Conservation (phyloP, 2,329 filamentous ascomycete genomes). For the Myriosclerotinia curreyana region DNA sequence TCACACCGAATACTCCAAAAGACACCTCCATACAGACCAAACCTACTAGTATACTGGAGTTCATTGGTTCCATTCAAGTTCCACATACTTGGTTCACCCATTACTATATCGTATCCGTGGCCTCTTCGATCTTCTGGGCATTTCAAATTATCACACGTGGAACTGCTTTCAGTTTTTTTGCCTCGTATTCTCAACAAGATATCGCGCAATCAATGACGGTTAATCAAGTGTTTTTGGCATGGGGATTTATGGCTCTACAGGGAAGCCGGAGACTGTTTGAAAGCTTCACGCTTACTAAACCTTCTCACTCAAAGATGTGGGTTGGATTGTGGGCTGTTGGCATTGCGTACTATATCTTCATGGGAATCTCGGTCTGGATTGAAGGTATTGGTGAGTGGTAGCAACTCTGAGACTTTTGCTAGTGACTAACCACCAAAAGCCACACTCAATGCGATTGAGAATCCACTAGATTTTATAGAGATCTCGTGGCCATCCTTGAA, state of each 20-base stretch:
- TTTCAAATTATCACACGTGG: conserved; percentile 59
- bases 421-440: conserved; percentile 34
- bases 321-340: conserved; percentile 79
- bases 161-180: conserved; percentile 49
- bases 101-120: conserved; percentile 75
- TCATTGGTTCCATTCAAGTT: conserved; percentile 47
- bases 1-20: conserved; percentile 19
- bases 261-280: conserved; percentile 74
- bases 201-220: conserved; percentile 50
- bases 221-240: conserved; percentile 62
- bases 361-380: conserved; percentile 77
- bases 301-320: conserved; percentile 74
- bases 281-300: conserved; percentile 60
- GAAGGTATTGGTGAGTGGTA: conserved; percentile 66
- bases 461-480: conserved; percentile 22
- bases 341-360: conserved; percentile 69
- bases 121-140: conserved; percentile 71
- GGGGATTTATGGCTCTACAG: conserved; percentile 73
- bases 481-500: conserved; percentile 44
- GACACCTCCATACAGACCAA: conserved; percentile 4
- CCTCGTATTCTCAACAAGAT: conserved; percentile 37
- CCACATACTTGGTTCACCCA: conserved; percentile 88
- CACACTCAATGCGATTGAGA: conserved; percentile 23
- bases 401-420: background rate
- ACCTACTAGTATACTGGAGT: conserved; percentile 24